phyloP scores from a whole-genome alignment of 2,329 filamentous ascomycete species.

The Fusarium napiforme region DNA sequence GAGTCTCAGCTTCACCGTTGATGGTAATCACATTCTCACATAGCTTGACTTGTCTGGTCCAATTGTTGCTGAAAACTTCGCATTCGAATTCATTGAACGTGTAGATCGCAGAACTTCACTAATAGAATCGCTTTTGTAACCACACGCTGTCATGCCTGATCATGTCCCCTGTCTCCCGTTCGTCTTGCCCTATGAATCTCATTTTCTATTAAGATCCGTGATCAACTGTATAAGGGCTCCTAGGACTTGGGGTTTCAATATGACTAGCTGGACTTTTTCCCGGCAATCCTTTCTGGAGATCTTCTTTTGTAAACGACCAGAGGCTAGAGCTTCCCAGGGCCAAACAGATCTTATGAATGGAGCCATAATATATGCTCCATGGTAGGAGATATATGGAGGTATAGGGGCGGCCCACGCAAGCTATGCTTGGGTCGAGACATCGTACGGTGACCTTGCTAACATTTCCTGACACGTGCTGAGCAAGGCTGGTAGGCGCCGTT shows the following conservation, averaged over 20 bases:
- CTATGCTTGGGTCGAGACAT: not conserved
- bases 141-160: not conserved
- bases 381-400: not conserved
- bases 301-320: too few species aligned
- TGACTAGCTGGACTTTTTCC: not conserved
- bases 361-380: not conserved
- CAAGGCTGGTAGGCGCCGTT: not conserved
- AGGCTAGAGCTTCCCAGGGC: not conserved
- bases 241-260: not conserved
- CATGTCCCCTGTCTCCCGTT: not conserved
- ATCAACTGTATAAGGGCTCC: not conserved
- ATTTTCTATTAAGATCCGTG: not conserved
- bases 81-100: not conserved
- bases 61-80: not conserved
- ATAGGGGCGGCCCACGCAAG: not conserved
- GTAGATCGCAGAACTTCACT: not conserved
- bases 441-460: not conserved
- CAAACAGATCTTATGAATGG: not conserved
- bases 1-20: not conserved
- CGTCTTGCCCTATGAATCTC: not conserved
- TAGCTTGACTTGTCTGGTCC: not conserved
- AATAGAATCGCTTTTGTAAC: not conserved
- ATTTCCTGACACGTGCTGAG: not conserved
- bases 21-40: not conserved
- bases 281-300: not conserved